Evolutionary conservation across 2,329 filamentous ascomycete genomes (phyloP).

Genomic region (Fusarium tuaranense): DNA sequence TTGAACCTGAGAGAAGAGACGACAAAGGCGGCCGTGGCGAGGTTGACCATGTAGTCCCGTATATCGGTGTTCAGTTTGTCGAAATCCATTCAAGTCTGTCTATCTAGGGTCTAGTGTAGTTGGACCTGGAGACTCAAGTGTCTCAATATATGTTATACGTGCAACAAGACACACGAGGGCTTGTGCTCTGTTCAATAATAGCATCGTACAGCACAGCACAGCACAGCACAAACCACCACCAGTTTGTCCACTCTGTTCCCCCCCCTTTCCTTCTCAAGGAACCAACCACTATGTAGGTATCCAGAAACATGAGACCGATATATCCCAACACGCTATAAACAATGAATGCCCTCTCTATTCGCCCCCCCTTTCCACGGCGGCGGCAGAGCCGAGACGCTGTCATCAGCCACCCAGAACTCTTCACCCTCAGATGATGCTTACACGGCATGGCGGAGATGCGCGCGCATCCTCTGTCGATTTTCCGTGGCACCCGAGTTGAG

Average conservation of each 20-base stretch:
- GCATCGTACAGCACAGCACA: not conserved
- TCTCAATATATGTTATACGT: constrained; percentile 24
- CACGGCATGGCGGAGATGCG: constrained; percentile 19
- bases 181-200: constrained; percentile 26
- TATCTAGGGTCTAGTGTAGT: not conserved
- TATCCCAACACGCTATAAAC: constrained; percentile 29
- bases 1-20: constrained; percentile 28
- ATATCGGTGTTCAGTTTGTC: not conserved
- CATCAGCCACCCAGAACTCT: constrained; percentile 4
- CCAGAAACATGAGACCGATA: constrained; percentile 1
- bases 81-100: not conserved
- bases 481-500: constrained; percentile 18
- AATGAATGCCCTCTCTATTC: constrained; percentile 8
- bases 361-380: not conserved
- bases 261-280: not conserved
- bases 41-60: not conserved
- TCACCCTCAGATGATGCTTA: constrained; percentile 9
- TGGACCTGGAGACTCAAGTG: not conserved
- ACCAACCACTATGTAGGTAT: not conserved
- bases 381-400: constrained; percentile 5
- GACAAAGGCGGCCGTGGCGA: constrained; percentile 2
- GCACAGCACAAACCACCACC: constrained; percentile 18
- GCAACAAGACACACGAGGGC: constrained; percentile 20
- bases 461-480: constrained; percentile 6
- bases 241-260: constrained; percentile 4